Evolutionary conservation across 129 eudicot species (phyloP), one percentile per base, ranked within the genome.

Genomic region (Rutidosis leptorrhynchoides): DNA sequence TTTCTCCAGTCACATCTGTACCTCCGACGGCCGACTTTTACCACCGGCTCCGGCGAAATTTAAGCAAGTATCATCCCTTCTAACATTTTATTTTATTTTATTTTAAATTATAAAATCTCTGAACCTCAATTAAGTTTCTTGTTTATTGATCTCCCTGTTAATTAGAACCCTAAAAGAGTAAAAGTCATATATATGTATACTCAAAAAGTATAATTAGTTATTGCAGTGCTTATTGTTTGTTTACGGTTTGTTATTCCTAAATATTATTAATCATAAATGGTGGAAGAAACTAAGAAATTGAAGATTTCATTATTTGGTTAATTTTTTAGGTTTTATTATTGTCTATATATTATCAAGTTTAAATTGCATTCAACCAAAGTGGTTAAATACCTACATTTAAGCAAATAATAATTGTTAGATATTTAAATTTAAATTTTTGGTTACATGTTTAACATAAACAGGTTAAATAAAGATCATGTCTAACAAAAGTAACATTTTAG

Each of bases 141-240:
- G 65, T 55, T 37, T 27, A 17, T 20, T 55, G 28, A 51, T 19
- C 40, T 21, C 53, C 0, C 19, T 5, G 49, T 35, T 19, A 32
- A 15, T 24, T 54, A 10, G 59, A 68, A 68, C 52, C 63, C 73
- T 68, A 54, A 54, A n/a, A 52, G n/a, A 52, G 63, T 68, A 54
- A 54, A n/a, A 52, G n/a, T 65, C 20, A 29, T 26, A 17, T 66
- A 35, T 16, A 37, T 37, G 17, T 57, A 16, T 57, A 57, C 5
- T 3, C 37, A 30, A 68, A 68, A 10, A 42, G 17, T 22, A 35
- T 37, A 37, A 12, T 40, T 16, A 5, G 11, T 30, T 5, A n/a
- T 19, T 42, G 33, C 19, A 16, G 10, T 23, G 56, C 0, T 11
- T 25, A 24, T 43, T 69, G 56, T 40, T 57, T 3, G 2, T 49